Base-by-base conservation (phyloP, 2,329 filamentous ascomycete genomes). In the Colletotrichum nymphaeae region DNA sequence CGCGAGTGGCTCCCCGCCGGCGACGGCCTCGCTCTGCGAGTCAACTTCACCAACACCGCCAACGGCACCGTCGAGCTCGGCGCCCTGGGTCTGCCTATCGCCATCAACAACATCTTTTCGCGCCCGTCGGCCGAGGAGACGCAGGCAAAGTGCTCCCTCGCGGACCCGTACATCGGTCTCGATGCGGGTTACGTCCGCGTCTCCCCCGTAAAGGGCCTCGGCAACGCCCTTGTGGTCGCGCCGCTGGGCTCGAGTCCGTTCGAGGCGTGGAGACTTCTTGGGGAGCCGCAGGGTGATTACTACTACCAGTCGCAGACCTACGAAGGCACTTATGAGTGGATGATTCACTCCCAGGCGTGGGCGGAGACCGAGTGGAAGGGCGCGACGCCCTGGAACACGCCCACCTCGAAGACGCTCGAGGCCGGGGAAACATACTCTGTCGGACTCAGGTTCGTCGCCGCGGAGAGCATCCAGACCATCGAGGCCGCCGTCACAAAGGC, bases 81-180 rank as follows among this genome's bases (percentile, higher is more conserved):
- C 1, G 86, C 86, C 60, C 81, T 91, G 1, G 90, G 89, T 0
- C 86, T 92, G 63, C 89, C 89, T 0, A 84, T 88, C 24, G 88
- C 90, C 77, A 90, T 91, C 81, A 91, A 91, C 80, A 91, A 87
- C 78, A 90, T 92, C 75, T 91, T 91, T 76, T 89, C 85, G 14
- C 82, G 83, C 57, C 84, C 88, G 9, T 79, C 81, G 1, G 84
- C 88, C 0, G 80, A 81, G 2, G 85, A 89, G 7, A 89, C 86
- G 7, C 85, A 87, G 66, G 79, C 81, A 0, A 82, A 84, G 30
- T 91, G 90, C 77, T 88, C 88, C 0, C 83, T 91, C 3, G 84
- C 87, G 0, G 90, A 92, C 69, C 89, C 90, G 0, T 91, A 90
- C 67, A 86, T 91, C n/a, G 90, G 89, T 2, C 83, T 91, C 71